These are phyloP conservation scores for Aspergillus sclerotioniger DNA, from an alignment of 495 filamentous ascomycete genomes.

Conservation along the genomic window DNA sequence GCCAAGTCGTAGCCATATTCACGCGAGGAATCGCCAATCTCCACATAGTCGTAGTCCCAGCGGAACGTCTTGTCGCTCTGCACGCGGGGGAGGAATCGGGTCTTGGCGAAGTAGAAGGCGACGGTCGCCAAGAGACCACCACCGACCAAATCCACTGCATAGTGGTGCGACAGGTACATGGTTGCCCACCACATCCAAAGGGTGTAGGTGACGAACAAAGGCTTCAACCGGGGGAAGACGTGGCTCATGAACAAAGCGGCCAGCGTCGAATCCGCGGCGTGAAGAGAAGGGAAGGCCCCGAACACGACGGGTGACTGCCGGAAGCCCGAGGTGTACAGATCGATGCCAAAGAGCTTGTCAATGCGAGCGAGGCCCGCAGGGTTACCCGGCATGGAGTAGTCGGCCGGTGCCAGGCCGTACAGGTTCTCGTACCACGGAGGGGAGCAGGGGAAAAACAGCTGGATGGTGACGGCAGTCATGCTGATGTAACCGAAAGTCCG, in stretches of 20 bases:
- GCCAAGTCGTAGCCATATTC: slow-evolving; percentile 57
- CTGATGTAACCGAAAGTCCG: slow-evolving; percentile 90
- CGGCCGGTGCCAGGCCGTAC: slow-evolving; percentile 83
- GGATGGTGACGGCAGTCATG: slow-evolving; percentile 77
- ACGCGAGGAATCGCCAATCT: slow-evolving; percentile 62
- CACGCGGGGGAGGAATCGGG: slow-evolving; percentile 73
- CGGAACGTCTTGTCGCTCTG: slow-evolving; percentile 81
- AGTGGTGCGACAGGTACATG: slow-evolving; percentile 96
- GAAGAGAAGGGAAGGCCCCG: slow-evolving; percentile 89
- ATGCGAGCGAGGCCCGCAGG: slow-evolving; percentile 87
- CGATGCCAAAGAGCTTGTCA: slow-evolving; percentile 81
- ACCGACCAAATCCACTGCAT: slow-evolving; percentile 87
- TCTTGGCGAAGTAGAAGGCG: slow-evolving; percentile 75
- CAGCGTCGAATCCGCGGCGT: slow-evolving; percentile 80
- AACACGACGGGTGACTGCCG: slow-evolving; percentile 87
- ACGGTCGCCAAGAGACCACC: slow-evolving; percentile 78
- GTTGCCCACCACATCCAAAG: slow-evolving; percentile 98
- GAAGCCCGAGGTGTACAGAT: slow-evolving; percentile 89
- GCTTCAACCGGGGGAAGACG: slow-evolving; percentile 75
- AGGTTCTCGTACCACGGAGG: slow-evolving; percentile 94
- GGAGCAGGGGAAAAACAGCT: slow-evolving; percentile 87
- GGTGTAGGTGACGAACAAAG: slow-evolving; percentile 75
- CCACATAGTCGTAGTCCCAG: slow-evolving; percentile 95
- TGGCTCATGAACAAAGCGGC: slow-evolving; percentile 92
- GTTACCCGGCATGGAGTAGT: slow-evolving; percentile 84